Percentiles rank a stretch among this genome's conserved stretches.
phyloP scores from a whole-genome alignment of 2,329 filamentous ascomycete species.

The Clarireedia monteithiana region DNA sequence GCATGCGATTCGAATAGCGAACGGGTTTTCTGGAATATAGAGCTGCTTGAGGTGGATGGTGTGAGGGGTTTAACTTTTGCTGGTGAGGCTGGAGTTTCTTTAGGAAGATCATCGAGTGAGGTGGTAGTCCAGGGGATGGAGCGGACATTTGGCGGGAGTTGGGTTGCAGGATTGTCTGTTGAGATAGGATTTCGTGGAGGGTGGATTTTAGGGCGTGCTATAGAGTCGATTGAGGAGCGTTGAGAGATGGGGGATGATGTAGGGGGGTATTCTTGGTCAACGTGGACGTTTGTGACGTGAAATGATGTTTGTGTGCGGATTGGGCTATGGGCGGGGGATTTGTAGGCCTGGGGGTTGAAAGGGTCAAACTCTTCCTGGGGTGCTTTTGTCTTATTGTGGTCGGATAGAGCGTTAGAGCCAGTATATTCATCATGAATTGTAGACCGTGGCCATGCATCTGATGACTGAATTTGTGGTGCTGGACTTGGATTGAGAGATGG shows the following conservation, averaged over 20 bases:
- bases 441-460: neutral
- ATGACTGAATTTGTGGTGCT: constrained; percentile 2
- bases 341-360: constrained; percentile 15
- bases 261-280: constrained; percentile 2
- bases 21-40: constrained; percentile 23
- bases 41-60: constrained; percentile 13
- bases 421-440: neutral
- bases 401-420: too few relatives aligned
- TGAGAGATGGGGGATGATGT: neutral
- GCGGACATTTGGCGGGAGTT: neutral
- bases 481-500: neutral
- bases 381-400: too few relatives aligned
- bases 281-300: neutral
- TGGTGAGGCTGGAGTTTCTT: neutral
- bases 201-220: neutral
- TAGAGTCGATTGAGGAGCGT: neutral
- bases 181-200: neutral
- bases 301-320: neutral
- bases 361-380: constrained; percentile 14
- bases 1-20: constrained; percentile 21
- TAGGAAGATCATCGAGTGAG: neutral
- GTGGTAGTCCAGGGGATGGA: constrained; percentile 1
- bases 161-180: neutral
- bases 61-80: neutral
- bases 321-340: constrained; percentile 4